These are phyloP conservation scores for Trametes sp. DNA, from an alignment of 1,284 basidiomycete genomes.

Conservation along the genomic window DNA sequence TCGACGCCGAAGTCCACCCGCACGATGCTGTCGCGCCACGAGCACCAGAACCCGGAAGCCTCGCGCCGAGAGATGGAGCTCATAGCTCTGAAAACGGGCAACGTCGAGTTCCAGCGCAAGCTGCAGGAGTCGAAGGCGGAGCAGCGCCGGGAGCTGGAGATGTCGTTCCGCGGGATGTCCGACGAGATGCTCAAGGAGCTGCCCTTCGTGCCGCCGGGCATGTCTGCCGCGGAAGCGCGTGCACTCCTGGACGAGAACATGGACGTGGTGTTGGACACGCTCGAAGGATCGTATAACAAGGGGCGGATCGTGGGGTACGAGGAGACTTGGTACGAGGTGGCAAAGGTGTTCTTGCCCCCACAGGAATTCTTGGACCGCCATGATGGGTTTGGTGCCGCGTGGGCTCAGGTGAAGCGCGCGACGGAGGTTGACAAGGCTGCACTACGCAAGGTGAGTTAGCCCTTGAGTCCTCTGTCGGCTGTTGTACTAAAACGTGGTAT, in stretches of 20 bases:
- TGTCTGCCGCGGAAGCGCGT: not conserved
- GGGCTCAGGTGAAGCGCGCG: not conserved
- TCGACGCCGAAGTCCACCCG: constrained; percentile 7
- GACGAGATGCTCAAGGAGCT: constrained; percentile 11
- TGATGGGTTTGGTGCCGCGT: constrained; percentile 3
- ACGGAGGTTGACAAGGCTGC: not conserved
- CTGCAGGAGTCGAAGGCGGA: not conserved
- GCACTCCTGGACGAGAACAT: constrained; percentile 4
- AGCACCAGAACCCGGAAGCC: not conserved
- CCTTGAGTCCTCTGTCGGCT: not conserved
- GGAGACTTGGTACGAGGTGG: constrained; percentile 11
- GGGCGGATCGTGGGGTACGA: constrained; percentile 9
- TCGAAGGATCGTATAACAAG: not conserved
- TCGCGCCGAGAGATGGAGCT: not conserved
- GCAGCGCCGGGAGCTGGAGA: constrained; percentile 11
- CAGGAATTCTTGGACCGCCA: constrained; percentile 8
- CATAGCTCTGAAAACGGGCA: not conserved
- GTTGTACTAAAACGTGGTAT: no score
- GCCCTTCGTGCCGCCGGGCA: constrained; percentile 6
- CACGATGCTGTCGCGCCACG: not conserved
- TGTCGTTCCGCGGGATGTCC: not conserved
- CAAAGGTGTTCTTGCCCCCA: constrained; percentile 20
- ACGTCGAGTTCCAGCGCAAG: not conserved
- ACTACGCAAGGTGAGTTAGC: constrained; percentile 2
- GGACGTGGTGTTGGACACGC: constrained; percentile 8